Evolutionary conservation across 306 rosid genomes (phyloP).

Genomic region (Prosopis cineraria): DNA sequence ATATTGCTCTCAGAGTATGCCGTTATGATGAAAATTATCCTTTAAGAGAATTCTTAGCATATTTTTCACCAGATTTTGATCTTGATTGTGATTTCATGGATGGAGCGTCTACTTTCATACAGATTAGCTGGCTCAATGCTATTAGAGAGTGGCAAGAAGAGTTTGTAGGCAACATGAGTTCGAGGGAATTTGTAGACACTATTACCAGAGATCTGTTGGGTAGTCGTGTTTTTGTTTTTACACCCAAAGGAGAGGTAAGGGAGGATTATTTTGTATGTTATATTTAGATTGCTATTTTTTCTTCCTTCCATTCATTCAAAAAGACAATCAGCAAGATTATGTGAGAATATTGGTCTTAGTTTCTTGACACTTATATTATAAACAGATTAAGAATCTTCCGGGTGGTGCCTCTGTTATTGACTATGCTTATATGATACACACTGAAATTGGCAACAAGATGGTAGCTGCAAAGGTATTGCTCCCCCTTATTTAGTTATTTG

Average conservation of each 20-base stretch:
- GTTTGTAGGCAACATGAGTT: constrained; percentile 99
- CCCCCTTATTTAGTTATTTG: constrained; percentile 22
- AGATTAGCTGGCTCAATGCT: constrained; percentile 99
- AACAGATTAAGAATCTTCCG: constrained; percentile 93
- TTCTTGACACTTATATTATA: constrained; percentile 32
- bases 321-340: constrained; percentile 6
- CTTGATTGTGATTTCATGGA: constrained; percentile 42
- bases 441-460: constrained; percentile 98
- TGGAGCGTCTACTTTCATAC: constrained; percentile 45
- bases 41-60: constrained; percentile 33
- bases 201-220: constrained; percentile 93
- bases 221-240: constrained; percentile 96
- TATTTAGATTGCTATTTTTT: constrained; percentile 16
- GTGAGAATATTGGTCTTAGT: constrained; percentile 22
- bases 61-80: constrained; percentile 3
- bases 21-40: constrained; percentile 34
- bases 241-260: constrained; percentile 97
- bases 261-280: constrained; percentile 20
- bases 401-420: constrained; percentile 94
- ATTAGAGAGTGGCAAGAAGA: constrained; percentile 99
- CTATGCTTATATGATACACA: constrained; percentile 99
- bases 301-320: constrained; percentile 15
- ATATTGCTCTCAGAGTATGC: constrained; percentile 95
- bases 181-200: constrained; percentile 98
- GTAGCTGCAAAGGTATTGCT: constrained; percentile 92